These are phyloP conservation scores for Prunus armeniaca DNA, from an alignment of 306 rosid genomes.

Conservation along the genomic window DNA sequence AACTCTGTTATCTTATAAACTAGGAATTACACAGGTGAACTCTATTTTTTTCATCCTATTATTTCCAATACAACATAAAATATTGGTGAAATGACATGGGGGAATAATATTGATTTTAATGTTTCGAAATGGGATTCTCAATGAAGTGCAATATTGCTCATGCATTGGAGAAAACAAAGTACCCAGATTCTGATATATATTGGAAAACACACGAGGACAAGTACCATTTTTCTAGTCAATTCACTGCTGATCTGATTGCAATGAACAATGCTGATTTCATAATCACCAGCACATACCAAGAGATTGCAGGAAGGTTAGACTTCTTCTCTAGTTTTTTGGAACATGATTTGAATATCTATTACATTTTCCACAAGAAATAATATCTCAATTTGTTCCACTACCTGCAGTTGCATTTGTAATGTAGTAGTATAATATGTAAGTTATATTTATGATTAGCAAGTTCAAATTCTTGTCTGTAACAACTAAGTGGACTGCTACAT, in stretches of 20 bases:
- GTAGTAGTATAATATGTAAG: not conserved
- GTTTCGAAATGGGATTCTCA: too few species aligned
- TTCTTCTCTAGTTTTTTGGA: not conserved
- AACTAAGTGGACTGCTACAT: not conserved
- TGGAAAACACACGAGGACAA: too few species aligned
- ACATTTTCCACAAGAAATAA: not conserved
- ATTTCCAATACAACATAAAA: too few species aligned
- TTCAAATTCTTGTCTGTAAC: not conserved
- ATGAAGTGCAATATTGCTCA: too few species aligned
- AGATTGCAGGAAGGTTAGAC: conserved; percentile 89
- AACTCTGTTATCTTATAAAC: conserved; percentile 39
- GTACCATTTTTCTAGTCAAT: too few species aligned
- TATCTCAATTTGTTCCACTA: not conserved
- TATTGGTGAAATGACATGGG: too few species aligned
- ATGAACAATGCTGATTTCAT: conserved; percentile 91
- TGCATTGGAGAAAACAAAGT: too few species aligned
- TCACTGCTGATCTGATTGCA: too few species aligned
- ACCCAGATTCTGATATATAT: too few species aligned
- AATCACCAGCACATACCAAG: conserved; percentile 95
- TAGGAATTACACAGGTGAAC: too few species aligned
- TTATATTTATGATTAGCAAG: not conserved
- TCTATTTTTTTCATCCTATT: too few species aligned
- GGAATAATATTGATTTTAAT: too few species aligned
- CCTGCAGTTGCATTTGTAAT: not conserved
- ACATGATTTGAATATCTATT: not conserved